Evolutionary conservation across 1,284 basidiomycete species (phyloP).

Genomic region (Cutaneotrichosporon curvatum): DNA sequence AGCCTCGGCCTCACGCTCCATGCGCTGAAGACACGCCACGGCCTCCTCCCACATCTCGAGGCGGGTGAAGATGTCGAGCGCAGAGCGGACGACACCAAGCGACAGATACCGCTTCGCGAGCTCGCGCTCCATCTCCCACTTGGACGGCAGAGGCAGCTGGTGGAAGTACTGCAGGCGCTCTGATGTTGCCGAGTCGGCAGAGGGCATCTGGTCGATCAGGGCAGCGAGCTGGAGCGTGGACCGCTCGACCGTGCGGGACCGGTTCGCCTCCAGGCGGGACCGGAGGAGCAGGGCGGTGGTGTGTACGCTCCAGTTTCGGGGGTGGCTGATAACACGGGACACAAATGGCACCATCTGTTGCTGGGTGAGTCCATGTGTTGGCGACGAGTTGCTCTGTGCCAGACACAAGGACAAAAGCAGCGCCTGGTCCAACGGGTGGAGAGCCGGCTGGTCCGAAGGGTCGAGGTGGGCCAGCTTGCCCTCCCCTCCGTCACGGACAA

Average conservation of each 20-base stretch:
- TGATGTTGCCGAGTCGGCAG: slow-evolving; percentile 55
- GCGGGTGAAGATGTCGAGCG: slow-evolving; percentile 82
- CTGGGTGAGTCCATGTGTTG: slow-evolving; percentile 73
- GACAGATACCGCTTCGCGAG: slow-evolving; percentile 71
- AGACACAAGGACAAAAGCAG: slow-evolving; percentile 83
- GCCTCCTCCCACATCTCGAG: slow-evolving; percentile 97
- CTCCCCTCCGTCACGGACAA: slow-evolving; percentile 32
- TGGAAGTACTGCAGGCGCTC: slow-evolving; percentile 76
- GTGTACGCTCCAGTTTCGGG: slow-evolving; percentile 86
- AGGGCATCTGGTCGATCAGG: slow-evolving; percentile 89
- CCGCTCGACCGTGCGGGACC: slow-evolving; percentile 84
- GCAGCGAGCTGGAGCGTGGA: slow-evolving; percentile 83
- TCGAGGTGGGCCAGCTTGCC: slow-evolving; percentile 58
- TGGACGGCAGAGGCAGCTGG: slow-evolving; percentile 68
- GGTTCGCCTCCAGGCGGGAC: slow-evolving; percentile 73
- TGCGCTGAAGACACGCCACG: slow-evolving; percentile 69
- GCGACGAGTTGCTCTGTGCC: slow-evolving; percentile 79
- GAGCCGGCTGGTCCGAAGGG: slow-evolving; percentile 71
- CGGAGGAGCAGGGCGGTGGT: slow-evolving; percentile 88
- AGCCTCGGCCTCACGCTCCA: slow-evolving; percentile 71
- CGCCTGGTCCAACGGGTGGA: slow-evolving; percentile 85
- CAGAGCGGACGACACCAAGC: slow-evolving; percentile 77
- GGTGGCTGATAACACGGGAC: slow-evolving; percentile 73
- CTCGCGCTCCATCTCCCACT: slow-evolving; percentile 86
- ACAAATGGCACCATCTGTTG: slow-evolving; percentile 89